A percentile compares a stretch with the other conserved stretches of the same genome.
Conservation (phyloP, 139 green algal species). For the Chlamydomonas sp. region DNA sequence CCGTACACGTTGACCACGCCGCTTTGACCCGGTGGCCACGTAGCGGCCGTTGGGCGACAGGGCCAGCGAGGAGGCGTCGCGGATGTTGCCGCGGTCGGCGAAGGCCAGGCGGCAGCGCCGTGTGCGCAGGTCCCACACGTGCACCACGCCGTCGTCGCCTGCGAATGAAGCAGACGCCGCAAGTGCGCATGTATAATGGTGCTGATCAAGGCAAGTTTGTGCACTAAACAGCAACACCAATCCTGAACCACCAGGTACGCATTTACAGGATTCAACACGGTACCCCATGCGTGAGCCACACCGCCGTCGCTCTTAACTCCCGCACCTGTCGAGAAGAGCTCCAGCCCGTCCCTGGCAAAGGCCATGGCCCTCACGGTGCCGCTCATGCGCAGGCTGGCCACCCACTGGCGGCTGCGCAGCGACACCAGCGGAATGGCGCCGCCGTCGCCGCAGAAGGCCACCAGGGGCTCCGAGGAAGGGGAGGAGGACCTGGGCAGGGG, state of each 20-base stretch:
- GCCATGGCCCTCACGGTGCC: slow-evolving; percentile 77
- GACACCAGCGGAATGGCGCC: slow-evolving; percentile 79
- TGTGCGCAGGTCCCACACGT: slow-evolving; percentile 93
- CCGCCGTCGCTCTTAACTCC: too few relatives aligned
- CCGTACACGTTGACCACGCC: slow-evolving; percentile 94
- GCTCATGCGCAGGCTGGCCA: slow-evolving; percentile 88
- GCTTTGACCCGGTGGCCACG: slow-evolving; percentile 74
- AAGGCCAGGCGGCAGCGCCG: slow-evolving; percentile 77
- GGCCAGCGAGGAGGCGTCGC: slow-evolving; percentile 61
- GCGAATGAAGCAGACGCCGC: neutral
- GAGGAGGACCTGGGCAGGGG: neutral
- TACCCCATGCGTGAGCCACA: too few relatives aligned
- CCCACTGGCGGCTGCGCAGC: slow-evolving; percentile 70
- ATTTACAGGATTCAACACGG: too few relatives aligned
- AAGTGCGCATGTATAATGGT: too few relatives aligned
- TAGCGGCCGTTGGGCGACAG: slow-evolving; percentile 65
- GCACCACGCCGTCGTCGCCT: slow-evolving; percentile 87
- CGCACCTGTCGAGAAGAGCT: slow-evolving; percentile 79
- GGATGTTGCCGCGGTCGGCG: slow-evolving; percentile 74
- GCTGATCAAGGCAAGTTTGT: too few relatives aligned
- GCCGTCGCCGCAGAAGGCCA: slow-evolving; percentile 87
- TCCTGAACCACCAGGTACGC: too few relatives aligned
- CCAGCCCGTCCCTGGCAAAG: slow-evolving; percentile 75
- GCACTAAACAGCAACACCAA: too few relatives aligned
- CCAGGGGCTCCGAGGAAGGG: slow-evolving; percentile 40